phyloP scores from a whole-genome alignment of 1,284 basidiomycete species.

The Sporisorium iseilematis-ciliati region DNA sequence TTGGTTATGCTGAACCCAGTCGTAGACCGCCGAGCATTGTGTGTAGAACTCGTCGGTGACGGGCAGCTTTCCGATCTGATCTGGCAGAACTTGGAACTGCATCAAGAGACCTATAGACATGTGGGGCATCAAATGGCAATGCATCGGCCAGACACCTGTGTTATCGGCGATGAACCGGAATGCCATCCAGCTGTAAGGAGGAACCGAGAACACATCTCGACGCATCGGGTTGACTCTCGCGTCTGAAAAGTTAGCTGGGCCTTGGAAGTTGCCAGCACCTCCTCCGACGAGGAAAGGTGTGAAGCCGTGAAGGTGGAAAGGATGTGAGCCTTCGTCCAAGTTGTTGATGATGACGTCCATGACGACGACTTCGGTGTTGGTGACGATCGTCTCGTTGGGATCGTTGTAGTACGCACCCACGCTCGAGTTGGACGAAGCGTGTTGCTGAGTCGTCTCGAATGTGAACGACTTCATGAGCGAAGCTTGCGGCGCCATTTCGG shows the following conservation, averaged over 20 bases:
- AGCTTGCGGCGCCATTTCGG: conserved; percentile 37
- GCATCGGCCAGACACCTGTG: conserved; percentile 60
- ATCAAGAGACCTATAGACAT: conserved; percentile 54
- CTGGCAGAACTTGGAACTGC: conserved; percentile 49
- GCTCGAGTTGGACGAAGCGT: conserved; percentile 27
- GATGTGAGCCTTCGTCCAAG: conserved; percentile 72
- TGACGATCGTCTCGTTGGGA: conserved; percentile 42
- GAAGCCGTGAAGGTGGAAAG: conserved; percentile 71
- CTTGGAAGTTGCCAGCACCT: conserved; percentile 63
- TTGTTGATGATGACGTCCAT: conserved; percentile 69
- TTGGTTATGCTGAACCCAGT: conserved; percentile 37
- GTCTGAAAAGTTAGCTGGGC: conserved; percentile 34
- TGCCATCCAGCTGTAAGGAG: conserved; percentile 53
- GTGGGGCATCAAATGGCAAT: conserved; percentile 56
- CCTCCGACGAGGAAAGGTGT: conserved; percentile 64
- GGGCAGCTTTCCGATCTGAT: conserved; percentile 25
- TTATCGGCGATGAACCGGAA: conserved; percentile 60
- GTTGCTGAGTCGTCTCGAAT: conserved; percentile 30
- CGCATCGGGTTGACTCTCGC: conserved; percentile 46
- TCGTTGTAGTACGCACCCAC: conserved; percentile 36
- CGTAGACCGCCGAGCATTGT: conserved; percentile 35
- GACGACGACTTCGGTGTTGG: conserved; percentile 50
- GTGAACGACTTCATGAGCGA: conserved; percentile 38
- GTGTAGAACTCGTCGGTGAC: conserved; percentile 20
- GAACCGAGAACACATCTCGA: conserved; percentile 57